phyloP scores from a whole-genome alignment of 164 flowering plant species.

The Piper longum region DNA sequence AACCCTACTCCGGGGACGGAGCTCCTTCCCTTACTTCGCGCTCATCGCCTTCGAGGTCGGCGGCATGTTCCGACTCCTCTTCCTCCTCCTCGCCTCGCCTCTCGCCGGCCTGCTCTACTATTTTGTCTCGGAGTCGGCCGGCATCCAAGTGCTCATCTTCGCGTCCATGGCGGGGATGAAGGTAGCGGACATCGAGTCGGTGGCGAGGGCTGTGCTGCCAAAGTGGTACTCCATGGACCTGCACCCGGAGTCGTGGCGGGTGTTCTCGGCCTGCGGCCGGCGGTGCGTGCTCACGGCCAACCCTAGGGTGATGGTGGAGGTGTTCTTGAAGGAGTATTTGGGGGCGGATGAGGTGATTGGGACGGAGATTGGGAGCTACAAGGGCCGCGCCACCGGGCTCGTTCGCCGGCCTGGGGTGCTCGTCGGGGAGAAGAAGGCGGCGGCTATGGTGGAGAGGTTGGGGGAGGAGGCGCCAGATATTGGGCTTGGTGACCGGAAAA shows the following conservation, averaged over 20 bases:
- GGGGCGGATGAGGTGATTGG: slow-evolving; percentile 20
- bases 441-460: slow-evolving; percentile 18
- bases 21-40: slow-evolving; percentile 32
- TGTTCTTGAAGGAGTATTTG: slow-evolving; percentile 18
- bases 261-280: slow-evolving; percentile 27
- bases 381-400: slow-evolving; percentile 28
- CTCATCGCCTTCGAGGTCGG: slow-evolving; percentile 28
- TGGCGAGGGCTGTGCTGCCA: slow-evolving; percentile 32
- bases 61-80: slow-evolving; percentile 18
- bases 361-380: slow-evolving; percentile 17
- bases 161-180: slow-evolving; percentile 24
- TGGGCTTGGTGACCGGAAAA: slow-evolving; percentile 28
- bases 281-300: slow-evolving; percentile 22
- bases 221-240: slow-evolving; percentile 31
- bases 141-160: slow-evolving; percentile 24
- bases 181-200: slow-evolving; percentile 25
- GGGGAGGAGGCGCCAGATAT: slow-evolving; percentile 18
- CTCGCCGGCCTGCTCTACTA: slow-evolving; percentile 19
- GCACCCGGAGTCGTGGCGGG: slow-evolving; percentile 31
- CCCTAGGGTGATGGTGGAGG: slow-evolving; percentile 23
- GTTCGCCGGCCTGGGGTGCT: slow-evolving; percentile 23
- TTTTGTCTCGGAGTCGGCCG: slow-evolving; percentile 20
- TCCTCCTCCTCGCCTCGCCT: slow-evolving; percentile 20
- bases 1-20: slow-evolving; percentile 20
- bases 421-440: slow-evolving; percentile 21